Evolutionary conservation across 2,329 filamentous ascomycete species (phyloP), one percentile per base, ranked within the genome.

Genomic region (Colletotrichum scovillei): DNA sequence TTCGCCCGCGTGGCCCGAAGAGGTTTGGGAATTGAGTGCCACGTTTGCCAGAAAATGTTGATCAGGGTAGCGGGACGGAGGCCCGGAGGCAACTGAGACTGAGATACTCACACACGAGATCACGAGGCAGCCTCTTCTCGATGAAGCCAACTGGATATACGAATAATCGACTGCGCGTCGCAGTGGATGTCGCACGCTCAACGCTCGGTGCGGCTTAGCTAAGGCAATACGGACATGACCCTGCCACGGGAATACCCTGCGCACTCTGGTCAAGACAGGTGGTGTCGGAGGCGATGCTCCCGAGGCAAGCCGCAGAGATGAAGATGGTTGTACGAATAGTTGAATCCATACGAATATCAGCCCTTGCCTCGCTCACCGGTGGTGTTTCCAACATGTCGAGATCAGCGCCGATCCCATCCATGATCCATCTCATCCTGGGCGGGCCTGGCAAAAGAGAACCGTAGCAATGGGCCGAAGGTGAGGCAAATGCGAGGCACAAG

Each of bases 401-500:
- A 26, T 56, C 42, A 49, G 63, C 38, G 69, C 35, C 42, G 32
- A 72, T 68, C 69, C 42, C 26, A 35, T 63, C 38, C 7, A 72
- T 72, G n/a, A 35, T 57, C 38, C 7, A 72, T 72, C 64, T 30
- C 64, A 69, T 63, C 30, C 52, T 28, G 42, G 42, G 12, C 30
- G 62, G 30, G 12, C 24, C 28, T 5, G 26, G 49, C 49, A 8
- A 57, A 57, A 26, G 64, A 68, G 52, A 58, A 9, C 49, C 62
- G 28, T 22, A 68, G 55, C 32, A 67, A 24, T 24, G 28, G 46
- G 46, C 57, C 11, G 42, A 72, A 72, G 26, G 53, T 55, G 67
- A 70, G 67, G 70, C 67, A 69, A 72, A 69, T 68, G 38, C 5
- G n/a, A 52, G 26, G 59, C 16, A 42, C 9, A 62, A 24, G 16